Evolutionary conservation across 2,329 filamentous ascomycete species (phyloP).

Genomic region (Paramyrothecium roridum): DNA sequence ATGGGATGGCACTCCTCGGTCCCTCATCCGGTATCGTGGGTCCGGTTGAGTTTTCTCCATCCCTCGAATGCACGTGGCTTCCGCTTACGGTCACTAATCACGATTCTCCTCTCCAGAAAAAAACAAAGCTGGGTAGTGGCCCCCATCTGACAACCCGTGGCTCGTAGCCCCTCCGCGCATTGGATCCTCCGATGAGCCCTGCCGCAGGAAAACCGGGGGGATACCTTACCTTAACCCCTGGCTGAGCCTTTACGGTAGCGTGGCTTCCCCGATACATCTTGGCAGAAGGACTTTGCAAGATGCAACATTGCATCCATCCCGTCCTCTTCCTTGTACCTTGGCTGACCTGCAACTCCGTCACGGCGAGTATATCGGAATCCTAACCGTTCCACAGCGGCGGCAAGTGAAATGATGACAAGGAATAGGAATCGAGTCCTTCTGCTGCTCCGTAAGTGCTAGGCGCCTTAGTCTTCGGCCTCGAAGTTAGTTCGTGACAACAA

Average conservation of each 20-base stretch:
- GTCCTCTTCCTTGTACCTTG: background rate
- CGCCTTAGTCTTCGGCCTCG: too few relatives aligned
- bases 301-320: background rate
- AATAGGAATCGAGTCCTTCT: too few relatives aligned
- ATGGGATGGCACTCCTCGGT: background rate
- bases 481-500: too few relatives aligned
- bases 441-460: too few relatives aligned
- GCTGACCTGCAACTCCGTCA: background rate
- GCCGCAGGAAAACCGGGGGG: background rate
- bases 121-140: background rate
- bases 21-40: background rate
- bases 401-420: too few relatives aligned
- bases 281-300: background rate
- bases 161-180: background rate
- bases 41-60: background rate
- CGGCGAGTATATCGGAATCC: background rate
- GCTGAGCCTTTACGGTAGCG: too few relatives aligned
- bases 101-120: background rate
- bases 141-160: background rate
- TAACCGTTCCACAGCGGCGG: too few relatives aligned
- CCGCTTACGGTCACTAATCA: background rate
- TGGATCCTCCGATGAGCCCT: background rate
- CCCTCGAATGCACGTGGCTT: background rate
- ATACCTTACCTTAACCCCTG: too few relatives aligned
- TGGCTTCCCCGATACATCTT: too few relatives aligned